Conservation (phyloP, 345 rosid species). For the Eucalyptus sp. region DNA sequence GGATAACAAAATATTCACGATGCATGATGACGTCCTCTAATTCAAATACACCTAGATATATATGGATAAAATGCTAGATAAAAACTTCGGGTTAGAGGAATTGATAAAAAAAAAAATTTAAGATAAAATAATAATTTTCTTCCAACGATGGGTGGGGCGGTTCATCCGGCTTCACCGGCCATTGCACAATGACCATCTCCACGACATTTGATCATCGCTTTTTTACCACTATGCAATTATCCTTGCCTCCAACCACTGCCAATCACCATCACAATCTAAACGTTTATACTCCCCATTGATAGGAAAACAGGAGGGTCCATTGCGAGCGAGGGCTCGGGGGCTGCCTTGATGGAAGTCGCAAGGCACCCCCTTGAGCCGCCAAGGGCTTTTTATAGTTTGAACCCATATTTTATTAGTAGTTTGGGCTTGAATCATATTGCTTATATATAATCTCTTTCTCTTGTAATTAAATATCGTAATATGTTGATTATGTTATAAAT, state of each 20-base stretch:
- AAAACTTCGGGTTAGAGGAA: accelerated
- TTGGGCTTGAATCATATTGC: neutral
- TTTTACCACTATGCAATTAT: neutral
- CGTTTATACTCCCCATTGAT: neutral
- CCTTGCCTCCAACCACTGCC: neutral
- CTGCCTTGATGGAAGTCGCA: accelerated
- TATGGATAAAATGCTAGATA: too few relatives aligned
- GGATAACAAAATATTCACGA: accelerated
- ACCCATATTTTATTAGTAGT: accelerated
- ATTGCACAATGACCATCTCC: neutral
- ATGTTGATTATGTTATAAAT: too few relatives aligned
- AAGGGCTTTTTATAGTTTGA: neutral
- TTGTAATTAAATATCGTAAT: too few relatives aligned
- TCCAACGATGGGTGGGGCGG: neutral
- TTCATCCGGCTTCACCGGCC: neutral
- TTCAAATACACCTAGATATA: accelerated
- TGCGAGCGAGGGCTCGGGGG: accelerated
- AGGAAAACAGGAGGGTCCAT: accelerated
- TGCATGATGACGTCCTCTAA: neutral
- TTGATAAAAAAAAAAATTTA: neutral
- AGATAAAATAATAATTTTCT: neutral
- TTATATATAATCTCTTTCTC: accelerated
- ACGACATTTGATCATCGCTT: too few relatives aligned
- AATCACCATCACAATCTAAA: too few relatives aligned
- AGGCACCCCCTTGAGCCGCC: accelerated